Evolutionary conservation across 2,329 filamentous ascomycete species (phyloP).

Genomic region (Colletotrichum australisinense): DNA sequence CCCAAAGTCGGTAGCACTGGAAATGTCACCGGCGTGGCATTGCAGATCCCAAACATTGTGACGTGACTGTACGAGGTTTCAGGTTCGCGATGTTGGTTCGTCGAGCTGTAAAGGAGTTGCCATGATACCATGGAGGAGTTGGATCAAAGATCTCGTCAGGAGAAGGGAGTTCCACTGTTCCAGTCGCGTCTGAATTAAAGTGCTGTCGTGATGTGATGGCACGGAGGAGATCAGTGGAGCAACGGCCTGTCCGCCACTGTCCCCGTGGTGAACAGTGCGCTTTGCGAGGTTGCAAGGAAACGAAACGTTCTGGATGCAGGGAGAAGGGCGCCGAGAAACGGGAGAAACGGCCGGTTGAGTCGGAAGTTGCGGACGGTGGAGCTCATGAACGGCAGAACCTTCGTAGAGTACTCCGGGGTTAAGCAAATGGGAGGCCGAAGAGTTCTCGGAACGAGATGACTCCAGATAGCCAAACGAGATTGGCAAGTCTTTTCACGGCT

Average conservation of each 20-base stretch:
- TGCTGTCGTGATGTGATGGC: conserved; percentile 19
- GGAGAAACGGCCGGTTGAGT: conserved; percentile 3
- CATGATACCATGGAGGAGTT: not conserved
- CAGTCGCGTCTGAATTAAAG: conserved; percentile 30
- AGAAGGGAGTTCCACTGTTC: conserved; percentile 29
- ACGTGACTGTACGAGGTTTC: conserved; percentile 23
- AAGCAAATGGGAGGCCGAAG: not conserved
- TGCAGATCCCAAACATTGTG: conserved; percentile 27
- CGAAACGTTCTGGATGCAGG: conserved; percentile 27
- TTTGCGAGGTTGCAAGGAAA: conserved; percentile 18
- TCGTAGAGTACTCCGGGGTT: not conserved
- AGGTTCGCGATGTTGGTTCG: conserved; percentile 8
- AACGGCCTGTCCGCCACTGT: not conserved
- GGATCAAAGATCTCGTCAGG: conserved; percentile 13
- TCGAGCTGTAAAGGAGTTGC: not conserved
- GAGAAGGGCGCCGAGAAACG: conserved; percentile 6
- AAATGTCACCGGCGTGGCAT: conserved; percentile 18
- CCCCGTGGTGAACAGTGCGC: conserved; percentile 17
- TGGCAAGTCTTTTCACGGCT: not conserved
- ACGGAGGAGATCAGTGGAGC: conserved; percentile 19
- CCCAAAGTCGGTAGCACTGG: not conserved
- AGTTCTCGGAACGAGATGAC: not conserved
- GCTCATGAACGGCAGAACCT: not conserved
- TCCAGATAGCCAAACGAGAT: not conserved
- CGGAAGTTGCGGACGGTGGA: not conserved